Conservation (phyloP, 768 basidiomycete genomes). For the Xerocomus potaroensis region DNA sequence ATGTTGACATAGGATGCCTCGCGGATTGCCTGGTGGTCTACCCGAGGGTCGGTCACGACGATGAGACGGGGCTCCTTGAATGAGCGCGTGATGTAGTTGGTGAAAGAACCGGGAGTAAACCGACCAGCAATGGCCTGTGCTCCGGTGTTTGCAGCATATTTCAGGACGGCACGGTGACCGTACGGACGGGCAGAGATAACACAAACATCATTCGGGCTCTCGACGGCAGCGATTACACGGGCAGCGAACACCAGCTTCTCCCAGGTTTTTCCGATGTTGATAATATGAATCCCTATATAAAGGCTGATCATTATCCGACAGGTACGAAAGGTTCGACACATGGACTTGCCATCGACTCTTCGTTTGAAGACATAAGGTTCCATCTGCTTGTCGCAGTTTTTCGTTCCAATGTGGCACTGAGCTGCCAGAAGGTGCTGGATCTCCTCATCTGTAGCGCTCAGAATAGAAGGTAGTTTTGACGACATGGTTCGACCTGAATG, state of each 20-base stretch:
- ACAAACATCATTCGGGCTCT: conserved; percentile 97
- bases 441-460: conserved; percentile 96
- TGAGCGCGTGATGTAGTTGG: conserved; percentile 99
- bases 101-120: conserved; percentile 98
- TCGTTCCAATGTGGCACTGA: conserved; percentile 94
- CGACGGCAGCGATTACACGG: conserved; percentile 93
- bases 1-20: conserved; percentile 99
- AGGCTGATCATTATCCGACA: conserved; percentile 16
- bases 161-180: conserved; percentile 98
- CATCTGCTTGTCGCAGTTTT: conserved; percentile 99
- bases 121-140: conserved; percentile 98
- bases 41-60: conserved; percentile 97
- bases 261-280: conserved; percentile 99
- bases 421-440: conserved; percentile 93
- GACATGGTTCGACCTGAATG: conserved; percentile 44
- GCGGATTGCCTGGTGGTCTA: conserved; percentile 99
- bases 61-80: conserved; percentile 99
- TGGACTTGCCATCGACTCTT: conserved; percentile 80
- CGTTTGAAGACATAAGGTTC: conserved; percentile 97
- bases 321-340: conserved; percentile 1
- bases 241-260: conserved; percentile 99
- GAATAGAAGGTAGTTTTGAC: conserved; percentile 91
- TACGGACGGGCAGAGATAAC: conserved; percentile 98
- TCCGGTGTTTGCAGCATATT: conserved; percentile 96
- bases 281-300: conserved; percentile 82